These are phyloP conservation scores for Colletotrichum camelliae DNA, from an alignment of 2,329 filamentous ascomycete species.

Conservation along the genomic window DNA sequence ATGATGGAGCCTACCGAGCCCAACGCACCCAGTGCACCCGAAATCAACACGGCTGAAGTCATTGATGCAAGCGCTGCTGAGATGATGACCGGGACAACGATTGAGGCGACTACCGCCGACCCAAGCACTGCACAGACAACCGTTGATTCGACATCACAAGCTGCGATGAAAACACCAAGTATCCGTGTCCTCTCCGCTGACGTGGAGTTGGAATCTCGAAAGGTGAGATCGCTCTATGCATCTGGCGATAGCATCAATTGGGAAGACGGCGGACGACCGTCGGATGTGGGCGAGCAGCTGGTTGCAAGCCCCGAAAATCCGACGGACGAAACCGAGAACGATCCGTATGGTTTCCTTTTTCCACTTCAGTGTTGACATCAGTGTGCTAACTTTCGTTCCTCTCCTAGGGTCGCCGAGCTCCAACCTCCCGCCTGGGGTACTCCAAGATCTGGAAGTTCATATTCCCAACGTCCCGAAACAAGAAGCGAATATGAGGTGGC, in stretches of 20 bases:
- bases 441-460: slow-evolving; percentile 49
- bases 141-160: slow-evolving; percentile 14
- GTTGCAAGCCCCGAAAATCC: slow-evolving; percentile 57
- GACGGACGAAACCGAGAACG: slow-evolving; percentile 57
- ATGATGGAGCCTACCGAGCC: background rate
- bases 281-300: slow-evolving; percentile 51
- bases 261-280: slow-evolving; percentile 56
- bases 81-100: background rate
- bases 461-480: slow-evolving; percentile 49
- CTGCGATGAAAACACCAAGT: slow-evolving; percentile 41
- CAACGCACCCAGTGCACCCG: background rate
- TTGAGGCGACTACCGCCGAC: background rate
- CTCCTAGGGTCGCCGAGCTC: slow-evolving; percentile 31
- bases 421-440: slow-evolving; percentile 39
- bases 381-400: slow-evolving; percentile 32
- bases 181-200: slow-evolving; percentile 60
- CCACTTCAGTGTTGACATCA: slow-evolving; percentile 26
- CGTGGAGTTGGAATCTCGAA: slow-evolving; percentile 68
- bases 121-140: slow-evolving; percentile 20
- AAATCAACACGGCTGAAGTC: background rate
- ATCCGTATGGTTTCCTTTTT: slow-evolving; percentile 63
- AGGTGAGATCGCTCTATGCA: slow-evolving; percentile 71
- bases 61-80: background rate
- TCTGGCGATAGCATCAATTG: slow-evolving; percentile 57
- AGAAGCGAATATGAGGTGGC: slow-evolving; percentile 53